Evolutionary conservation across 2,329 filamentous ascomycete genomes (phyloP).

Genomic region (Fusarium continuum): DNA sequence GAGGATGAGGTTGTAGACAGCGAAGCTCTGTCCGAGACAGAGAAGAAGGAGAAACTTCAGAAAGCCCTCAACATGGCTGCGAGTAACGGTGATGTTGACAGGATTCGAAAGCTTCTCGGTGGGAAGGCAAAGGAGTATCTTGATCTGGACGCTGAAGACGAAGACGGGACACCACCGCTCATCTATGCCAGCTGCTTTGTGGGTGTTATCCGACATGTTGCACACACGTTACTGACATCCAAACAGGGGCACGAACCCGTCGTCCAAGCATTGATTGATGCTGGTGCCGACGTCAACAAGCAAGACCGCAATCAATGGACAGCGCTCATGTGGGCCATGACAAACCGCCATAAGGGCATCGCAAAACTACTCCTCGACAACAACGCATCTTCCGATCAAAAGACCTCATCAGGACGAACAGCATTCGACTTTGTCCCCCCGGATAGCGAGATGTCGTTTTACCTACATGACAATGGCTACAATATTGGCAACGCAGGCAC

Average conservation of each 20-base stretch:
- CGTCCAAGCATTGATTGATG: slow-evolving; percentile 82
- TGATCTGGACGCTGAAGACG: slow-evolving; percentile 87
- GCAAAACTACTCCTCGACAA: slow-evolving; percentile 92
- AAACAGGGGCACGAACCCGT: slow-evolving; percentile 85
- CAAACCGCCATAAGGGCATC: slow-evolving; percentile 95
- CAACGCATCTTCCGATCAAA: slow-evolving; percentile 93
- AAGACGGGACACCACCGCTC: slow-evolving; percentile 93
- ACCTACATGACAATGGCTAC: slow-evolving; percentile 94
- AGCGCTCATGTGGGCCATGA: slow-evolving; percentile 99
- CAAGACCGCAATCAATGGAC: slow-evolving; percentile 98
- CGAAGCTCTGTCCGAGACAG: slow-evolving; percentile 74
- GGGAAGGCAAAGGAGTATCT: slow-evolving; percentile 80
- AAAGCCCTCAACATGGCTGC: slow-evolving; percentile 93
- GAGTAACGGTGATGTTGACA: slow-evolving; percentile 90
- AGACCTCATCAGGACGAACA: slow-evolving; percentile 91
- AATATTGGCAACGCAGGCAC: slow-evolving; percentile 80
- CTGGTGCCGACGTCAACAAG: slow-evolving; percentile 87
- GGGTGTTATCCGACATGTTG: slow-evolving; percentile 48
- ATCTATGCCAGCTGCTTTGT: slow-evolving; percentile 99
- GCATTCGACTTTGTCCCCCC: slow-evolving; percentile 96
- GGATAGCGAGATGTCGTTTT: slow-evolving; percentile 96
- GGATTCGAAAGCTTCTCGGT: slow-evolving; percentile 78
- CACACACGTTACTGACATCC: slow-evolving; percentile 1
- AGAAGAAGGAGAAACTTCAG: slow-evolving; percentile 85
- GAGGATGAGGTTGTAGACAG: slow-evolving; percentile 82